A percentile compares a stretch with the other conserved stretches of the same genome.
These are phyloP conservation scores for Aspergillus panamensis DNA, from an alignment of 495 filamentous ascomycete species.

Conservation along the genomic window DNA sequence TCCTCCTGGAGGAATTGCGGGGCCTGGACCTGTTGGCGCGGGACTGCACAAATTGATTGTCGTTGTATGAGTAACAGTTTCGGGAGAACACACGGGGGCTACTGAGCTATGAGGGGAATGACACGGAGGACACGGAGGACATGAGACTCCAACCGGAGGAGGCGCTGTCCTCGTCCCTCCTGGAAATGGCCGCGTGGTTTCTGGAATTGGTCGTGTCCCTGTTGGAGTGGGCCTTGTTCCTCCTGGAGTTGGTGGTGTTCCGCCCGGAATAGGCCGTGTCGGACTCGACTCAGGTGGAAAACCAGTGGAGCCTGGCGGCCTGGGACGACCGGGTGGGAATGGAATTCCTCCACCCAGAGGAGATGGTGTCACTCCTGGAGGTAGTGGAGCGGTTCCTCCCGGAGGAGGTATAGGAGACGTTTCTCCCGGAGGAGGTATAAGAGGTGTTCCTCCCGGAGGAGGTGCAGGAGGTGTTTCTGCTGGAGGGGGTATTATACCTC, in stretches of 20 bases:
- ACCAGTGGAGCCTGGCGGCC: not conserved
- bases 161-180: not conserved
- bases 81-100: not conserved
- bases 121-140: slow-evolving; percentile 3
- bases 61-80: slow-evolving; percentile 7
- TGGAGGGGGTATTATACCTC: not conserved
- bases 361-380: not conserved
- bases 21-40: not conserved
- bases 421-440: not conserved
- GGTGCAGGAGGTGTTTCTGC: too few relatives aligned
- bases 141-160: not conserved
- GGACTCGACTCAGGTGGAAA: too few relatives aligned
- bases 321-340: not conserved
- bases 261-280: too few relatives aligned
- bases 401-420: too few relatives aligned
- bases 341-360: not conserved
- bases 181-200: not conserved
- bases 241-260: not conserved
- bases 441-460: not conserved
- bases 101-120: not conserved
- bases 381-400: not conserved
- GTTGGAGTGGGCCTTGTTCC: not conserved
- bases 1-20: not conserved
- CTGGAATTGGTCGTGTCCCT: not conserved
- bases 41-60: slow-evolving; percentile 4